These are phyloP conservation scores for Phialophora tarda DNA, from an alignment of 2,329 filamentous ascomycete genomes.

Conservation along the genomic window DNA sequence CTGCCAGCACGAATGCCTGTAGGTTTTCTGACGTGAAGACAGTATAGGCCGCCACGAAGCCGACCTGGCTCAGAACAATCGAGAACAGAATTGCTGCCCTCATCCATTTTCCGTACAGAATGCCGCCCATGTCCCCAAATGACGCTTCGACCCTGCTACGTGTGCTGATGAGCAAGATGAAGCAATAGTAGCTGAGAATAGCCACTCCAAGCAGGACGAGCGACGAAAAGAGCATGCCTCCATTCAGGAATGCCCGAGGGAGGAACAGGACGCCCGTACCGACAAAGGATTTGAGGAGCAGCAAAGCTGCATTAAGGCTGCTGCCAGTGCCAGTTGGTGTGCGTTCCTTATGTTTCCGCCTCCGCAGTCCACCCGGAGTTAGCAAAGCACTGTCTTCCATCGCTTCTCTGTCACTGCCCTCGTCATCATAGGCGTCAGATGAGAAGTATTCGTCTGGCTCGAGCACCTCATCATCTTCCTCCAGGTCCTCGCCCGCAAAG, in stretches of 20 bases:
- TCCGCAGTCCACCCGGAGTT: conserved; percentile 68
- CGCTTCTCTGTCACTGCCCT: conserved; percentile 68
- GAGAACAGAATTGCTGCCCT: conserved; percentile 84
- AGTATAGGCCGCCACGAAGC: conserved; percentile 93
- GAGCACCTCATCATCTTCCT: conserved; percentile 92
- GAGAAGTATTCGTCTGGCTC: conserved; percentile 90
- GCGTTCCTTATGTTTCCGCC: conserved; percentile 76
- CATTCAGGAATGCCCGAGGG: conserved; percentile 90
- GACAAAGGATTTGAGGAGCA: conserved; percentile 96
- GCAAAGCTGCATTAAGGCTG: conserved; percentile 76
- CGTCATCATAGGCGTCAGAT: conserved; percentile 72
- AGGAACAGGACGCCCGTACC: conserved; percentile 94
- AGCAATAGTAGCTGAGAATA: conserved; percentile 91
- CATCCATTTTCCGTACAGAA: conserved; percentile 90
- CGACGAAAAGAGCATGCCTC: conserved; percentile 97
- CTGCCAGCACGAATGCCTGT: conserved; percentile 90
- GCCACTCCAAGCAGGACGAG: conserved; percentile 86
- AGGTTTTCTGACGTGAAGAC: conserved; percentile 96
- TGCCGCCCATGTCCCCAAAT: conserved; percentile 94
- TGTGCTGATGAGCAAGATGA: conserved; percentile 88
- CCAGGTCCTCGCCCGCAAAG: conserved; percentile 94
- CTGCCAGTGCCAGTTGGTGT: conserved; percentile 76
- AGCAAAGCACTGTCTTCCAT: conserved; percentile 87
- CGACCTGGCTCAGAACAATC: conserved; percentile 93
- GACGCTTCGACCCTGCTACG: conserved; percentile 87